These are phyloP conservation scores for Kuraishia capsulata DNA, from an alignment of 805 yeast species.

Conservation along the genomic window DNA sequence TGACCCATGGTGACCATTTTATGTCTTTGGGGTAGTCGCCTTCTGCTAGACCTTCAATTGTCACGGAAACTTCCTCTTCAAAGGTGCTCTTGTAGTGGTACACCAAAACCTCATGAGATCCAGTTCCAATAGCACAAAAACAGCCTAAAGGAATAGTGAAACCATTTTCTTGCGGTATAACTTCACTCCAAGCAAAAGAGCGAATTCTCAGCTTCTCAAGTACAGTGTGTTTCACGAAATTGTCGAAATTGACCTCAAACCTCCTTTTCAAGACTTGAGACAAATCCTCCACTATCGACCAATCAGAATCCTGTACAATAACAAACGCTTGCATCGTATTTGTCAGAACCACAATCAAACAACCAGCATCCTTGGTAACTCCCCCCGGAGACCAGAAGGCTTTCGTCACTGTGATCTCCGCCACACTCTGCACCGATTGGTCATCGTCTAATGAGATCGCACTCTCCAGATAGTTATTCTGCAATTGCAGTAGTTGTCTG, in stretches of 20 bases:
- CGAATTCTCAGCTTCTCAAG: slow-evolving; percentile 13
- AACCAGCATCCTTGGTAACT: slow-evolving; percentile 6
- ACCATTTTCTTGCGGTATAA: neutral
- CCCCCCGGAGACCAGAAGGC: slow-evolving; percentile 14
- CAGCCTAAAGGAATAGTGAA: neutral
- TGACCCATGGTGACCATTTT: slow-evolving; percentile 6
- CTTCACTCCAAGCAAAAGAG: slow-evolving; percentile 11
- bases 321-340: slow-evolving; percentile 12
- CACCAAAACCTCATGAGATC: slow-evolving; percentile 2
- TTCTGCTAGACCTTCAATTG: neutral
- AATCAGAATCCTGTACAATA: slow-evolving; percentile 7
- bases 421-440: neutral
- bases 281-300: slow-evolving; percentile 10
- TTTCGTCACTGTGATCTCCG: slow-evolving; percentile 7
- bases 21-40: slow-evolving; percentile 1
- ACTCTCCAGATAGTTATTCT: neutral
- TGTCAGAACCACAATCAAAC: slow-evolving; percentile 10
- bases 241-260: slow-evolving; percentile 6
- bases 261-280: slow-evolving; percentile 5
- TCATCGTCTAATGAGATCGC: neutral
- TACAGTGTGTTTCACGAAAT: slow-evolving; percentile 7
- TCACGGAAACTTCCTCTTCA: neutral
- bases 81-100: neutral
- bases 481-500: neutral
- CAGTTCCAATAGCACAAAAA: slow-evolving; percentile 3